Conservation (phyloP, 2,329 filamentous ascomycete genomes). For the Neophaeococcomyces aloes region DNA sequence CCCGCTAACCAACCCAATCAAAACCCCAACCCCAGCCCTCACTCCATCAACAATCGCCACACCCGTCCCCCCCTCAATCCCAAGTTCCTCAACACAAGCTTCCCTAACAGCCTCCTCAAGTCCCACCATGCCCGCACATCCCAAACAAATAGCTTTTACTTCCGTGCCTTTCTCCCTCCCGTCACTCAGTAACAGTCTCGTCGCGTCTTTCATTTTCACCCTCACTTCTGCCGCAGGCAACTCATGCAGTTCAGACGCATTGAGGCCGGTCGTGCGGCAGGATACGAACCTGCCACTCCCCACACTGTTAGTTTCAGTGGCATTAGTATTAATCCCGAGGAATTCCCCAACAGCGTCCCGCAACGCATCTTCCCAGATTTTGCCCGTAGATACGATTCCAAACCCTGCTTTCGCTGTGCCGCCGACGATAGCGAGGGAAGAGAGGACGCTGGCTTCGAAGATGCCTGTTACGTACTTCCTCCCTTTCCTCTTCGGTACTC, state of each 20-base stretch:
- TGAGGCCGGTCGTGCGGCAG: slow-evolving; percentile 70
- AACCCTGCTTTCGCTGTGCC: slow-evolving; percentile 44
- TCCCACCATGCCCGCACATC: slow-evolving; percentile 85
- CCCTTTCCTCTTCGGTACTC: no score
- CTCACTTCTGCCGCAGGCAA: slow-evolving; percentile 54
- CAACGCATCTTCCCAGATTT: slow-evolving; percentile 69
- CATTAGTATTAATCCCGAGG: slow-evolving; percentile 42
- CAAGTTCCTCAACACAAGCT: slow-evolving; percentile 55
- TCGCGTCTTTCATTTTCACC: slow-evolving; percentile 57
- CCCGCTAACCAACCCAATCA: slow-evolving; percentile 12
- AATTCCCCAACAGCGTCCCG: slow-evolving; percentile 53
- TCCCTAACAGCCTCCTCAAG: slow-evolving; percentile 65
- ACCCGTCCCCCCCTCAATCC: slow-evolving; percentile 45
- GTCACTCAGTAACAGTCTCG: slow-evolving; percentile 50
- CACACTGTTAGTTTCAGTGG: no score
- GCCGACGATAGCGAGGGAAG: slow-evolving; percentile 47
- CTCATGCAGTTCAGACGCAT: slow-evolving; percentile 68
- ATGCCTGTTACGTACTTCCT: slow-evolving; percentile 64
- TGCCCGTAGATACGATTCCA: slow-evolving; percentile 81
- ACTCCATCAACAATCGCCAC: slow-evolving; percentile 73
- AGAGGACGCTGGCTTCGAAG: slow-evolving; percentile 69
- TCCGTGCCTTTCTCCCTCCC: slow-evolving; percentile 20
- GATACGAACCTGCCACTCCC: slow-evolving; percentile 55
- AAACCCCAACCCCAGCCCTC: slow-evolving; percentile 34
- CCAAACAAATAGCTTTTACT: slow-evolving; percentile 65